Evolutionary conservation across 805 yeast genomes (phyloP).

Genomic region (Wickerhamiella australiensis): DNA sequence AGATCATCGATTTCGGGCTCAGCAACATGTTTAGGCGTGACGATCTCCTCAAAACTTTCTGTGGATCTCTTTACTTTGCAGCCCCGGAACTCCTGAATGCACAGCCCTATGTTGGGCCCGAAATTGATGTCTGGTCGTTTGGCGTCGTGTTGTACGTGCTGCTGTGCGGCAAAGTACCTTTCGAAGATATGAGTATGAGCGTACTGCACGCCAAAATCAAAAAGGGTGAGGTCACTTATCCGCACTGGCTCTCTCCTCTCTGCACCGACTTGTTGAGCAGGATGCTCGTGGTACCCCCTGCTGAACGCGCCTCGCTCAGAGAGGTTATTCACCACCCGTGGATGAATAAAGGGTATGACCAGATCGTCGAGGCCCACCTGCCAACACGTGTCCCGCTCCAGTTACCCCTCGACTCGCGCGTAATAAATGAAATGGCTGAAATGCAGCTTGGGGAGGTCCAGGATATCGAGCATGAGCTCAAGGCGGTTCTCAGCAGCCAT

Average conservation of each 20-base stretch:
- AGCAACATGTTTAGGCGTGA: constrained; percentile 71
- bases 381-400: constrained; percentile 69
- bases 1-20: constrained; percentile 91
- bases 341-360: constrained; percentile 83
- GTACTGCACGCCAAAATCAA: constrained; percentile 89
- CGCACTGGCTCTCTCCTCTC: constrained; percentile 63
- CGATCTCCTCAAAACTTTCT: constrained; percentile 73
- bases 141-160: constrained; percentile 92
- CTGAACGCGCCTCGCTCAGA: constrained; percentile 59
- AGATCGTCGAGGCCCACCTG: constrained; percentile 53
- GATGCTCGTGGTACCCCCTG: constrained; percentile 87
- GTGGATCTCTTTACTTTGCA: constrained; percentile 96
- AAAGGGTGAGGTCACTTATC: constrained; percentile 84
- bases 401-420: constrained; percentile 52
- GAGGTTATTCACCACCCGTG: constrained; percentile 86
- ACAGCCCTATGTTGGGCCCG: constrained; percentile 88
- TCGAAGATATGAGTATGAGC: constrained; percentile 88
- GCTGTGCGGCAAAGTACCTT: constrained; percentile 96
- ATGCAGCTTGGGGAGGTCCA: constrained; percentile 66
- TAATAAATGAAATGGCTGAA: constrained; percentile 61
- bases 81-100: constrained; percentile 95
- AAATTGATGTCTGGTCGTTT: constrained; percentile 96
- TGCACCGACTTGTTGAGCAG: constrained; percentile 68
- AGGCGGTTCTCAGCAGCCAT: constrained; percentile 45
- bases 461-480: constrained; percentile 41